phyloP scores from a whole-genome alignment of 2,329 filamentous ascomycete species.

The Colletotrichum orbiculare region DNA sequence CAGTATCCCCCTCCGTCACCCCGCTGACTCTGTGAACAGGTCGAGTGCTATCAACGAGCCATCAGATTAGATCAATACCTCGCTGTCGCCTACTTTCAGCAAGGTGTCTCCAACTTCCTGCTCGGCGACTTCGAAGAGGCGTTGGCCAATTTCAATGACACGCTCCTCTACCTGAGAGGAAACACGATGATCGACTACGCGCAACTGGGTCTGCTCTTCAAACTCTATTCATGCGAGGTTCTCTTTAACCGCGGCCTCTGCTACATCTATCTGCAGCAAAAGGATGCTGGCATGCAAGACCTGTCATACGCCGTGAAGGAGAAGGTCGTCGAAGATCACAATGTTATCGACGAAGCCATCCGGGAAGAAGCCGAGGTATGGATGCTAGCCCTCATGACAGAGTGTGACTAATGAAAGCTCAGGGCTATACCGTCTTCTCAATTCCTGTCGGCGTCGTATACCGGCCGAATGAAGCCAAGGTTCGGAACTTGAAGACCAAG shows the following conservation, averaged over 20 bases:
- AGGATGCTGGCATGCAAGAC: slow-evolving; percentile 90
- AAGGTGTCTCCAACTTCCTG: slow-evolving; percentile 97
- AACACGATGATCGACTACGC: slow-evolving; percentile 99
- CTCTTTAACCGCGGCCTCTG: slow-evolving; percentile 97
- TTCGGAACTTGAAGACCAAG: slow-evolving; percentile 97
- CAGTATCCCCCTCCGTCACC: slow-evolving; percentile 1
- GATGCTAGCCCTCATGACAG: not conserved
- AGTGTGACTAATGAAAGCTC: slow-evolving; percentile 5
- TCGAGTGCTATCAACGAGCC: slow-evolving; percentile 93
- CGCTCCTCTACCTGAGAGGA: slow-evolving; percentile 90
- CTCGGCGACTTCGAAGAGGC: slow-evolving; percentile 98
- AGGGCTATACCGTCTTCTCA: slow-evolving; percentile 97
- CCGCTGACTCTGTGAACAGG: slow-evolving; percentile 62
- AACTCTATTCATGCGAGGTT: slow-evolving; percentile 96
- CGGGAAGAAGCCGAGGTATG: slow-evolving; percentile 88
- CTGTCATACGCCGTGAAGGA: slow-evolving; percentile 91
- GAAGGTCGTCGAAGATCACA: slow-evolving; percentile 95
- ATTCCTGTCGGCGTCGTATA: slow-evolving; percentile 97
- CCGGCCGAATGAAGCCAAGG: slow-evolving; percentile 95
- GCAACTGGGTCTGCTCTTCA: slow-evolving; percentile 93
- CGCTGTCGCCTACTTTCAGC: slow-evolving; percentile 97
- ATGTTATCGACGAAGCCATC: slow-evolving; percentile 98
- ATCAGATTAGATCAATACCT: slow-evolving; percentile 93
- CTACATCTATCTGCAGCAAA: slow-evolving; percentile 96
- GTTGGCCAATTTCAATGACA: slow-evolving; percentile 98